Evolutionary conservation across 129 eudicot species (phyloP).

Genomic region (Arctium minus): DNA sequence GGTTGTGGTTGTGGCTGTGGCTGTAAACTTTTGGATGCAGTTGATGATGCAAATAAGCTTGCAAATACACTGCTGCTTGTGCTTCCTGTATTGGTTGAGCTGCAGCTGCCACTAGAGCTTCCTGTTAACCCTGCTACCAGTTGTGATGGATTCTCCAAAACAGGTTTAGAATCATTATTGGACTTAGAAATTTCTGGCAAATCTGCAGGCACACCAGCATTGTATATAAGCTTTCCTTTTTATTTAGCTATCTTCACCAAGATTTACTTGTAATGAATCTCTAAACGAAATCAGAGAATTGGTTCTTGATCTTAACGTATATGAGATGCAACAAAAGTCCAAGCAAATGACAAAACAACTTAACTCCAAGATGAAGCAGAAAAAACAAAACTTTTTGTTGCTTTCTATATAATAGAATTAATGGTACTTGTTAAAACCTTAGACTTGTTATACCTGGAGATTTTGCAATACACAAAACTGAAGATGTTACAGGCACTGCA

Average conservation of each 20-base stretch:
- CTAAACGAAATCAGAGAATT: neutral
- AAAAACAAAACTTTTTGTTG: conserved; percentile 23
- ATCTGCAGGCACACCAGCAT: conserved; percentile 35
- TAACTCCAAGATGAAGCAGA: conserved; percentile 30
- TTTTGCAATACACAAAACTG: conserved; percentile 37
- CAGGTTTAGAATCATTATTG: conserved; percentile 20
- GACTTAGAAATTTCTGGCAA: conserved; percentile 43
- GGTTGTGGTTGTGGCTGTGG: conserved; percentile 21
- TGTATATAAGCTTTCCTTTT: conserved; percentile 15
- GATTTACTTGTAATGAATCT: conserved; percentile 12
- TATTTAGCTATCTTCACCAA: neutral
- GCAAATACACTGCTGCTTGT: conserved; percentile 79
- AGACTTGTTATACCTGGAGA: conserved; percentile 55
- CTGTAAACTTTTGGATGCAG: conserved; percentile 50
- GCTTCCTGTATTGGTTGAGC: conserved; percentile 63
- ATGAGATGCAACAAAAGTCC: conserved; percentile 36
- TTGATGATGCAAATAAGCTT: conserved; percentile 81
- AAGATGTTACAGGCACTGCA: conserved; percentile 32
- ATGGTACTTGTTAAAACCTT: neutral
- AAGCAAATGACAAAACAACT: conserved; percentile 50
- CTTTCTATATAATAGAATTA: conserved; percentile 19
- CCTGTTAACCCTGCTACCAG: conserved; percentile 32
- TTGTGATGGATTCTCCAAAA: conserved; percentile 40
- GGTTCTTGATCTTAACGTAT: too few relatives aligned
- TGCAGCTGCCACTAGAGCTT: conserved; percentile 53